These are phyloP conservation scores for Venturia asperata DNA, from an alignment of 2,329 filamentous ascomycete genomes.

Conservation along the genomic window DNA sequence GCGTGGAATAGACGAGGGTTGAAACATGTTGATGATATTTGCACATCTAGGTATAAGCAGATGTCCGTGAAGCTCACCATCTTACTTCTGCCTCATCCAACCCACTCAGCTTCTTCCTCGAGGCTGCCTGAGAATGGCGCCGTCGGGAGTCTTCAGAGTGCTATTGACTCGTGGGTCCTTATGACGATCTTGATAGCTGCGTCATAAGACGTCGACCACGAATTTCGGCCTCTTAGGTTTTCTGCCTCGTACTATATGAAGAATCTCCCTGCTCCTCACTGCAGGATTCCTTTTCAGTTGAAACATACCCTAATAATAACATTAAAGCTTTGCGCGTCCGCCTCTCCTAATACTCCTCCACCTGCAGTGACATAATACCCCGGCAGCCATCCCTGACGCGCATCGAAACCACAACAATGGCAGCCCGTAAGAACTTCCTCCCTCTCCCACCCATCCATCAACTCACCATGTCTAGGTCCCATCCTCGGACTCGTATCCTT, in stretches of 20 bases:
- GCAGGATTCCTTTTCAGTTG: background rate
- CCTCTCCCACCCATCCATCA: background rate
- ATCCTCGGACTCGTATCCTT: constrained; percentile 51
- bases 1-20: background rate
- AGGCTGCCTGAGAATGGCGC: too few species aligned
- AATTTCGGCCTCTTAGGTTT: background rate
- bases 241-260: background rate
- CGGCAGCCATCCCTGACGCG: background rate
- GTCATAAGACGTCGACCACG: background rate
- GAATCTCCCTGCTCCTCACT: background rate
- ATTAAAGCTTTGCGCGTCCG: background rate
- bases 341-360: background rate
- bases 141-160: background rate
- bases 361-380: constrained; percentile 12
- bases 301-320: constrained; percentile 4
- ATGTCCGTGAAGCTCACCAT: background rate
- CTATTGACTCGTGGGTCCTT: background rate
- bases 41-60: background rate
- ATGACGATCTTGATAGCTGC: background rate
- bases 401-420: constrained; percentile 7
- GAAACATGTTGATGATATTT: background rate
- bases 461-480: constrained; percentile 39
- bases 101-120: background rate
- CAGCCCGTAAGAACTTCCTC: background rate
- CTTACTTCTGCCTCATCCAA: background rate